These are phyloP conservation scores for Fragilariopsis cylindrus DNA, from an alignment of 108 stramenopile species.

Conservation along the genomic window DNA sequence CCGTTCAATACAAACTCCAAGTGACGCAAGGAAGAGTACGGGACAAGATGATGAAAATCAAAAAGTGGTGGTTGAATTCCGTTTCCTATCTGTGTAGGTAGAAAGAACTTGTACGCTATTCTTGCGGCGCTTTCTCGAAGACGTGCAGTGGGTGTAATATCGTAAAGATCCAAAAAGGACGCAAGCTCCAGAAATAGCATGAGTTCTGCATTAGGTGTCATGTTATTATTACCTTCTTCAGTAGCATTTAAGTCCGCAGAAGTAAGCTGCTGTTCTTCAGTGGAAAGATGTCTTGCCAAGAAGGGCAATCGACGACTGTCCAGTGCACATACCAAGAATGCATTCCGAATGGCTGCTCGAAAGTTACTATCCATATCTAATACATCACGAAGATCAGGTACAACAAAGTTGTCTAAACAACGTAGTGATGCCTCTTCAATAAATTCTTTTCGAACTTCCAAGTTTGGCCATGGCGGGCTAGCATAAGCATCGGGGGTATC, in stretches of 20 bases:
- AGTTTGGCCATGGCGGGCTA: slow-evolving; percentile 30
- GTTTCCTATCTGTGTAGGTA: slow-evolving; percentile 44
- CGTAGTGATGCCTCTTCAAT: slow-evolving; percentile 29
- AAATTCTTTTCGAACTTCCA: slow-evolving; percentile 29
- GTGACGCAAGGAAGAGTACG: slow-evolving; percentile 43
- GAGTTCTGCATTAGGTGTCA: slow-evolving; percentile 53
- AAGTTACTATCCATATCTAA: slow-evolving; percentile 50
- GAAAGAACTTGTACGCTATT: slow-evolving; percentile 61
- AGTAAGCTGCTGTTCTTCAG: slow-evolving; percentile 14
- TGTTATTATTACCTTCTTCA: slow-evolving; percentile 26
- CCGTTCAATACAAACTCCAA: slow-evolving; percentile 50
- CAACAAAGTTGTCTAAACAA: slow-evolving; percentile 41
- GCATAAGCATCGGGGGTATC: slow-evolving; percentile 27
- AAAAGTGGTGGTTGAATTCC: slow-evolving; percentile 52
- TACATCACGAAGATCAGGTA: slow-evolving; percentile 45
- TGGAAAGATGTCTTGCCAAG: slow-evolving; percentile 54
- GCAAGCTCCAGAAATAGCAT: slow-evolving; percentile 73
- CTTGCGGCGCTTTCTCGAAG: slow-evolving; percentile 39
- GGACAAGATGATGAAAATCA: slow-evolving; percentile 60
- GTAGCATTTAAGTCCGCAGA: neutral
- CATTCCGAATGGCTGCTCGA: slow-evolving; percentile 52
- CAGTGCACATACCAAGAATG: slow-evolving; percentile 62
- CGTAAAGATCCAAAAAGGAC: slow-evolving; percentile 56
- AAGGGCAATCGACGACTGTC: slow-evolving; percentile 76
- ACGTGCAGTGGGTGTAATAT: slow-evolving; percentile 38